Percentiles rank a stretch among this genome's conserved stretches.
phyloP scores from a whole-genome alignment of 345 rosid genomes.

The Citrus unshiu region DNA sequence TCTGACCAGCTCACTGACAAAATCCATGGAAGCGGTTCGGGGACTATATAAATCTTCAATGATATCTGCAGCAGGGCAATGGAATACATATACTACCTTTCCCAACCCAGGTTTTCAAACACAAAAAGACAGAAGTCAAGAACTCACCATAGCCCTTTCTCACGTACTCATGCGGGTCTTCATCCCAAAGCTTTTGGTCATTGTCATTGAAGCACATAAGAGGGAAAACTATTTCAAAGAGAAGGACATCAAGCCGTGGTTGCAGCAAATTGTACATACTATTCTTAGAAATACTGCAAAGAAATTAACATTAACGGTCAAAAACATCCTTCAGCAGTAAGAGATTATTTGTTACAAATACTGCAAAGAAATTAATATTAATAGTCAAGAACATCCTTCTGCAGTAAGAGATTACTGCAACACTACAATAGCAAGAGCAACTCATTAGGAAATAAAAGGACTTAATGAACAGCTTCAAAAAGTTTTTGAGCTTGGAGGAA shows the following conservation, averaged over 20 bases:
- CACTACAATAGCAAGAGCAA: background rate
- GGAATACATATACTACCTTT: conserved; percentile 12
- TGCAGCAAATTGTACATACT: conserved; percentile 82
- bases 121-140: background rate
- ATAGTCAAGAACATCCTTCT: background rate
- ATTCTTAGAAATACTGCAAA: conserved; percentile 73
- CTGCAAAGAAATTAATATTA: conserved; percentile 36
- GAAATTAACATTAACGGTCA: background rate
- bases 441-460: background rate
- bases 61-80: conserved; percentile 60
- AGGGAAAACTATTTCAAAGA: conserved; percentile 96
- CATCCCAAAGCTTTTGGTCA: conserved; percentile 99
- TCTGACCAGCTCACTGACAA: conserved; percentile 92
- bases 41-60: conserved; percentile 99
- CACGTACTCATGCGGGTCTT: conserved; percentile 99
- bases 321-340: background rate
- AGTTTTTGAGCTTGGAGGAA: background rate
- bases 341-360: conserved; percentile 15
- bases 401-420: background rate
- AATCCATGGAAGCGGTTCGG: conserved; percentile 95
- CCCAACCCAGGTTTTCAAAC: background rate
- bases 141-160: conserved; percentile 99
- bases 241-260: conserved; percentile 82
- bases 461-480: background rate
- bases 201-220: conserved; percentile 96